Conservation (phyloP, 306 rosid species). For the Citrullus amarus region DNA sequence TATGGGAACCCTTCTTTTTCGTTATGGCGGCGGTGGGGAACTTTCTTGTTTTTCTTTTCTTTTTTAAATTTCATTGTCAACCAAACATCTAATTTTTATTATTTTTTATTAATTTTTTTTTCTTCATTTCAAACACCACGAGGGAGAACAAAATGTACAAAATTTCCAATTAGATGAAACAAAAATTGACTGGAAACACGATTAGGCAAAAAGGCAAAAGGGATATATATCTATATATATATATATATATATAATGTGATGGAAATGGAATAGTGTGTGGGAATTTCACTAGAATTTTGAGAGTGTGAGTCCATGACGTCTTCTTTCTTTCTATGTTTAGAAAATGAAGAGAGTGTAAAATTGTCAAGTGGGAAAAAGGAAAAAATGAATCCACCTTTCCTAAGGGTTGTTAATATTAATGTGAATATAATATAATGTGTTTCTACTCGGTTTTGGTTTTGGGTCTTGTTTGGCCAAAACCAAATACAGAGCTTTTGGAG, state of each 20-base stretch:
- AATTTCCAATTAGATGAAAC: neutral
- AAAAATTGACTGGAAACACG: neutral
- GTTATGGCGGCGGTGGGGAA: neutral
- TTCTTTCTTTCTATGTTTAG: neutral
- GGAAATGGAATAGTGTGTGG: neutral
- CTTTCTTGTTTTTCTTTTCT: neutral
- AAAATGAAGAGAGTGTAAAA: neutral
- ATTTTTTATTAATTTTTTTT: neutral
- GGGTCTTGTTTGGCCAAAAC: too few relatives aligned
- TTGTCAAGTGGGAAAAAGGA: neutral
- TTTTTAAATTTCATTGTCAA: neutral
- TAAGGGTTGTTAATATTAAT: neutral
- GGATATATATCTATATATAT: neutral
- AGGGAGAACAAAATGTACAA: neutral
- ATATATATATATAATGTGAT: too few relatives aligned
- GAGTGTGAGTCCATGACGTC: too few relatives aligned
- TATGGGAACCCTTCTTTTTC: neutral
- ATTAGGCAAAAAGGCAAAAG: neutral
- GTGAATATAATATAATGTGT: neutral
- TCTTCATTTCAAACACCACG: neutral
- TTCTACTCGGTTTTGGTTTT: neutral
- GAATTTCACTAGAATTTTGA: neutral
- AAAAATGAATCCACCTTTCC: neutral
- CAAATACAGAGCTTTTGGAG: neutral
- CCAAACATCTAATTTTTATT: neutral